Base-by-base conservation (phyloP, 2,329 filamentous ascomycete species). In the Diaporthe sp. region DNA sequence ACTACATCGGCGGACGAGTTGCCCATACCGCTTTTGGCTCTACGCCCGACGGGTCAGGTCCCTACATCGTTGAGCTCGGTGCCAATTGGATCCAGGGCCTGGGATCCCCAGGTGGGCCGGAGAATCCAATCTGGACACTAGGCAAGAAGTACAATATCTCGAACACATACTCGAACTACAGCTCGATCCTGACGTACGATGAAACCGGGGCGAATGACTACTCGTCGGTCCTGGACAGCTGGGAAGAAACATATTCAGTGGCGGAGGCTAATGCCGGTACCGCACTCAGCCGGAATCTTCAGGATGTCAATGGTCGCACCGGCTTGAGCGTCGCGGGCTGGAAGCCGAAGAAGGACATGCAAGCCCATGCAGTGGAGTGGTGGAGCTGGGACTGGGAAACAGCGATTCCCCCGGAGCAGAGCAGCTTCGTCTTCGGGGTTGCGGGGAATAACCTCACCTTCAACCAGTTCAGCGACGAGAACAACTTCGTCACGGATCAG, bases 331-430 rank as follows among this genome's bases (percentile, higher is more conserved):
- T 55, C 15, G 51, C 51, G 27, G 51, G 0, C 27, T 55, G 51
- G 51, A 32, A 55, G 51, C 51, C 51, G 17, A 55, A 32, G 51
- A 55, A 55, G 27, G 9, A 55, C 27, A 55, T 55, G 51, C 51
- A 12, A 12, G 51, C 51, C 27, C 51, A 55, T 15, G 51, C 51
- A 1, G 51, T 55, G 8, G 51, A 55, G 51, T 55, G 51, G 51
- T 55, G 51, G 51, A 55, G 51, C 51, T 55, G 51, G 51, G 51
- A 55, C 51, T 55, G 51, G 51, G 51, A 55, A 19, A 55, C 51
- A 55, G 7, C 51, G 22, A 2, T 7, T 5, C 51, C 51, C 15
- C 51, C 51, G 27, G 51, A 55, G 27, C 51, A 55, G 51, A 55
- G 51, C 51, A 55, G 51, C 13, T 55, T 55, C 17, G 27, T 32